phyloP scores from a whole-genome alignment of 805 yeast species.

The Starmerella davenportii region DNA sequence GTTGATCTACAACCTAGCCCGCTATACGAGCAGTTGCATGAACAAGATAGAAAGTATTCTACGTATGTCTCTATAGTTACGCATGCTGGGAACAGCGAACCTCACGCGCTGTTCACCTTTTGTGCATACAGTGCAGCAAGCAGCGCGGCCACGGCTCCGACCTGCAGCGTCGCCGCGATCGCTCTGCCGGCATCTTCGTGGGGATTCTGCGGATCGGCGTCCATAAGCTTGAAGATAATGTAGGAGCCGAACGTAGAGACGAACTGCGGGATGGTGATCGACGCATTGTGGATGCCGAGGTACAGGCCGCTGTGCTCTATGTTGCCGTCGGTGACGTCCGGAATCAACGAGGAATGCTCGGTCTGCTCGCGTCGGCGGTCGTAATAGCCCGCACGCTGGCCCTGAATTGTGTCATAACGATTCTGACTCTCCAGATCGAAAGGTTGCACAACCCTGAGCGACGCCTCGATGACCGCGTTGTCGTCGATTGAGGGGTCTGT shows the following conservation, averaged over 20 bases:
- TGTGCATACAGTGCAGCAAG: slow-evolving; percentile 35
- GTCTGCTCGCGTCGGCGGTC: not conserved
- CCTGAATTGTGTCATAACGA: not conserved
- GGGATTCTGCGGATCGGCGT: slow-evolving; percentile 12
- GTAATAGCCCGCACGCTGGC: not conserved
- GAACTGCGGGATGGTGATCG: slow-evolving; percentile 26
- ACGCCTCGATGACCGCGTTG: slow-evolving; percentile 7
- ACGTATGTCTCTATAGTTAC: not conserved
- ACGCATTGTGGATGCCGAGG: slow-evolving; percentile 26
- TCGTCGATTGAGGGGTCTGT: slow-evolving; percentile 1
- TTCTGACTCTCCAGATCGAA: not conserved
- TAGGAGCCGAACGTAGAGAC: slow-evolving; percentile 26
- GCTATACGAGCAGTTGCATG: too few relatives aligned
- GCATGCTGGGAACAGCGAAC: too few relatives aligned
- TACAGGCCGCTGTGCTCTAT: slow-evolving; percentile 23
- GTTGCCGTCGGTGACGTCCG: slow-evolving; percentile 3
- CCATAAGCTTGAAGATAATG: slow-evolving; percentile 21
- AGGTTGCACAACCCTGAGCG: slow-evolving; percentile 1
- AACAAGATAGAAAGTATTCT: not conserved
- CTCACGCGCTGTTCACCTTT: slow-evolving; percentile 52
- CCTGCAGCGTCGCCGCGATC: slow-evolving; percentile 23
- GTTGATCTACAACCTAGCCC: too few relatives aligned
- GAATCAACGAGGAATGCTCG: not conserved
- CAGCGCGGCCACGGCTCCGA: slow-evolving; percentile 24
- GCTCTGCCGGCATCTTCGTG: slow-evolving; percentile 23